Percentiles rank a stretch among this genome's conserved stretches.
Conservation (phyloP, 768 basidiomycete genomes). For the Termitomyces sp. region DNA sequence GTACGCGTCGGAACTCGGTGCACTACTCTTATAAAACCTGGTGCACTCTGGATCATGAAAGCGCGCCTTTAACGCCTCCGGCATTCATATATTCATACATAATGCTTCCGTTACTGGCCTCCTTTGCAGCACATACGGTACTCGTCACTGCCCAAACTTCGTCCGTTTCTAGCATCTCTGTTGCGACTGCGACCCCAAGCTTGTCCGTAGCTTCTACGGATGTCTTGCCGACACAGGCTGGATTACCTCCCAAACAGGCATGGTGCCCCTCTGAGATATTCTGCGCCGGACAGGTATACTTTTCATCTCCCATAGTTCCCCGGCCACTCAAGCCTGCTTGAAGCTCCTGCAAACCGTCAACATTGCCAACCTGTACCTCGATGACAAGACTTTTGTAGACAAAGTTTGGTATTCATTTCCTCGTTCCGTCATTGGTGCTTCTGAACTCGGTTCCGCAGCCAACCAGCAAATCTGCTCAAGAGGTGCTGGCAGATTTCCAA, state of each 20-base stretch:
- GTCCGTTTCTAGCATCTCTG: conserved; percentile 27
- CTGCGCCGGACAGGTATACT: conserved; percentile 70
- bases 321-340: neutral
- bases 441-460: conserved; percentile 43
- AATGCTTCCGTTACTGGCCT: conserved; percentile 23
- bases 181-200: conserved; percentile 62
- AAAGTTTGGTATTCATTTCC: conserved; percentile 29
- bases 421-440: neutral
- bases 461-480: conserved; percentile 60
- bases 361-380: conserved; percentile 67
- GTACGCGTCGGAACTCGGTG: too few species aligned
- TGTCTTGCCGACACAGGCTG: conserved; percentile 60
- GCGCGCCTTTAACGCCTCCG: neutral
- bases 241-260: conserved; percentile 62
- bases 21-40: neutral
- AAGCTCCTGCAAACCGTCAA: conserved; percentile 82
- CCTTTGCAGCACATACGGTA: conserved; percentile 11
- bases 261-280: conserved; percentile 81
- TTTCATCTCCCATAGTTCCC: neutral
- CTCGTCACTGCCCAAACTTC: conserved; percentile 19
- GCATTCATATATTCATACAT: too few species aligned
- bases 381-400: conserved; percentile 90
- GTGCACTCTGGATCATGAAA: neutral
- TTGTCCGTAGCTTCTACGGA: conserved; percentile 52
- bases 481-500: conserved; percentile 68